These are phyloP conservation scores for Backusella psychrophila DNA, from an alignment of 192 early-diverging fungal genomes.

Conservation along the genomic window DNA sequence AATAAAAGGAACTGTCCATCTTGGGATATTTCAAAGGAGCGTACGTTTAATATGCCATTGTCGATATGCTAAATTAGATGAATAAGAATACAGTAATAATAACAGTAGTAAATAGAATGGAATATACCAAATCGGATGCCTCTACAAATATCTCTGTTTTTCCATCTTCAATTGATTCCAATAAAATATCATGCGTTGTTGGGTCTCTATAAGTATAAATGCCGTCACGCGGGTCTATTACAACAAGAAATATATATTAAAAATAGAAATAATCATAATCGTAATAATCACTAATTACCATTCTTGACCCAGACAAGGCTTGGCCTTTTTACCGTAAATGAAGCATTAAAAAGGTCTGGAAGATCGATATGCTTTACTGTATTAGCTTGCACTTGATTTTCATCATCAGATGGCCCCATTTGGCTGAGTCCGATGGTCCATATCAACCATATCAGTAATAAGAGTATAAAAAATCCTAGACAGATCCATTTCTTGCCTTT, in stretches of 20 bases:
- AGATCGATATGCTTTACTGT: constrained; percentile 18
- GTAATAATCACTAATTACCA: constrained; percentile 18
- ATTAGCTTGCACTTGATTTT: not conserved
- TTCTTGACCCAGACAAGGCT: constrained; percentile 24
- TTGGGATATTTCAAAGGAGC: constrained; percentile 66
- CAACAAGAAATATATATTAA: not conserved
- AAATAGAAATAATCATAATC: constrained; percentile 2
- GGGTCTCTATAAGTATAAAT: constrained; percentile 25
- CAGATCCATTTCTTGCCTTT: constrained; percentile 22
- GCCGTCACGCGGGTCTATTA: constrained; percentile 17
- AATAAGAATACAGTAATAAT: not conserved
- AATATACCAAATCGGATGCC: constrained; percentile 12
- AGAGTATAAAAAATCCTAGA: constrained; percentile 16
- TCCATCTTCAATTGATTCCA: constrained; percentile 15
- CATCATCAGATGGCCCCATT: constrained; percentile 7
- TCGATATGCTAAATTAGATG: constrained; percentile 2
- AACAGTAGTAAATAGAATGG: not conserved
- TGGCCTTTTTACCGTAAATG: constrained; percentile 18
- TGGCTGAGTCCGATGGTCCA: constrained; percentile 28
- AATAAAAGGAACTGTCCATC: constrained; percentile 80
- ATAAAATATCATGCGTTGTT: constrained; percentile 17
- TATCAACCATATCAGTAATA: constrained; percentile 26
- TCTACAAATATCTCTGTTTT: constrained; percentile 23
- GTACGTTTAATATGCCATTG: constrained; percentile 13
- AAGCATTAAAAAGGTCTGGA: constrained; percentile 21